Evolutionary conservation across 2,329 filamentous ascomycete species (phyloP), one percentile per base, ranked within the genome.

Genomic region (Alternaria sp.): DNA sequence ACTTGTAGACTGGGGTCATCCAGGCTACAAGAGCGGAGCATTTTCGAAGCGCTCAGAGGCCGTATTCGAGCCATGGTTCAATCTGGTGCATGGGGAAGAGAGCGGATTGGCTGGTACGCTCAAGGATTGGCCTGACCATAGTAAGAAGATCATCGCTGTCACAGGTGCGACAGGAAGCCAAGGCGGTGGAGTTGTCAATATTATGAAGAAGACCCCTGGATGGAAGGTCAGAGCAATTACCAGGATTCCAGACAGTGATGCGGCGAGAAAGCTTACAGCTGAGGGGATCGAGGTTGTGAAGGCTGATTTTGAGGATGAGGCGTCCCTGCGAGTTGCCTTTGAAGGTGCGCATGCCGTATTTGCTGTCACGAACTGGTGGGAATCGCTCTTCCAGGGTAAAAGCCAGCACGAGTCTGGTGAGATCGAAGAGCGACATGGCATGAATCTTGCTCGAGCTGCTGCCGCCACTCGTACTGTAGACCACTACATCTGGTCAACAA

Each of bases 41-140:
- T 72, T 78, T 34, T 80, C 81, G 6, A 76, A 78, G 67, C 75
- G 81, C 5, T 77, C 79, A 1, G 73, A 77, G 18, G 80, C 79
- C 1, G 81, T 84, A 1, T 84, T 81, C 76, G 83, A 84, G 51
- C 81, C 82, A 8, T 69, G 83, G 48, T 83, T 84, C 58, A 72
- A 74, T 46, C 70, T 76, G 63, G 71, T 81, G 56, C 82, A 84
- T 65, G 78, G 79, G 9, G 81, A 84, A 59, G 61, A 66, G 12
- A 83, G 80, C 8, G 72, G 67, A 0, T 70, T 84, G n/a, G 73
- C 78, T 6, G 78, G 79, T 58, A 77, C 81, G 1, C 16, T 72
- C 3, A 46, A 53, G 16, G 14, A 76, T 74, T 66, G 68, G 61
- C 49, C 79, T 20, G 49, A 60, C 12, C 57, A 42, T n/a, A 61